Evolutionary conservation across 176 grass and related monocot genomes (phyloP).

Genomic region (Oryza meyeriana): DNA sequence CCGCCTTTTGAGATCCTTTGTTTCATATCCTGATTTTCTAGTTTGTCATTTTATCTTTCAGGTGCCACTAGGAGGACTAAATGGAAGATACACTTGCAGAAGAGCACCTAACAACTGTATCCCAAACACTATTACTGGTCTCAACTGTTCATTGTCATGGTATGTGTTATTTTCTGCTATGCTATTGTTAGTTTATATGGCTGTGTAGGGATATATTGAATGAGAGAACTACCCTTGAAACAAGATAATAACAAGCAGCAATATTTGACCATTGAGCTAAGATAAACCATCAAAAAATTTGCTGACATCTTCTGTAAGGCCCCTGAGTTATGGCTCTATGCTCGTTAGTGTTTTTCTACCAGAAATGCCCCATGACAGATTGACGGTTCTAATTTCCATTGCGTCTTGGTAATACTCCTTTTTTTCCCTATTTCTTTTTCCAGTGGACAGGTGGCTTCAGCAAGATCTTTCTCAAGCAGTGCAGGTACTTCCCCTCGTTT

Average conservation of each 20-base stretch:
- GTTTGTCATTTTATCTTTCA: conserved; percentile 25
- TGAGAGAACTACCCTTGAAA: neutral
- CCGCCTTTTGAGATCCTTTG: neutral
- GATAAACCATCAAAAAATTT: neutral
- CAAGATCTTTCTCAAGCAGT: conserved; percentile 63
- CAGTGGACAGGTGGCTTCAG: conserved; percentile 35
- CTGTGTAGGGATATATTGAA: neutral
- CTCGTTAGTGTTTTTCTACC: neutral
- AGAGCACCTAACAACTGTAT: conserved; percentile 15
- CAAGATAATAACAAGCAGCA: neutral
- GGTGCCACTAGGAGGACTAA: conserved; percentile 35
- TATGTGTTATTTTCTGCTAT: conserved; percentile 25
- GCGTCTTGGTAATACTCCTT: neutral
- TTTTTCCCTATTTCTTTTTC: conserved; percentile 1
- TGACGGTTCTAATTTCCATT: neutral
- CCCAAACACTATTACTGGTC: conserved; percentile 29
- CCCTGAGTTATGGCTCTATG: neutral
- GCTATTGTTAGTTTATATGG: neutral
- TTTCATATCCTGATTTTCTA: conserved; percentile 6
- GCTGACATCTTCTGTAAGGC: neutral
- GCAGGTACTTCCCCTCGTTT: conserved; percentile 48
- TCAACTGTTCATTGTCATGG: conserved; percentile 52
- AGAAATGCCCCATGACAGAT: neutral
- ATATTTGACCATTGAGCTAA: neutral
- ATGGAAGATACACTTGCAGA: conserved; percentile 31